Percentiles rank a stretch among this genome's conserved stretches.
Evolutionary conservation across 116 monocot genomes (phyloP).

Genomic region (Dioscorea cayenensis): DNA sequence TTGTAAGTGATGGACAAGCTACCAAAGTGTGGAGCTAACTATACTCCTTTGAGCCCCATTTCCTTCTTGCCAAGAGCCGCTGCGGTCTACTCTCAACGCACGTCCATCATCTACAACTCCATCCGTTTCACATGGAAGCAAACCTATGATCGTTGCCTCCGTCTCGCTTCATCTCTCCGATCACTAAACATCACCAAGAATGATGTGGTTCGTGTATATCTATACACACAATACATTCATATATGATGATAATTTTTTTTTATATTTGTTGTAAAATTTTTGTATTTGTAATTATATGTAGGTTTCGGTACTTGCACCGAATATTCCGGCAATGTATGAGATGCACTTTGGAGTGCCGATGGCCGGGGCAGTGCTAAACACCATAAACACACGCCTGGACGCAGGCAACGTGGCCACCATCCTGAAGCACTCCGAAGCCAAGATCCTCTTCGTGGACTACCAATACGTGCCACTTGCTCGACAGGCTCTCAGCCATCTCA

Average conservation of each 20-base stretch:
- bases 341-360: slow-evolving; percentile 38
- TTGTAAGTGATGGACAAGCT: background rate
- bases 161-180: slow-evolving; percentile 3
- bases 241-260: background rate
- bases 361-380: slow-evolving; percentile 28
- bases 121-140: slow-evolving; percentile 8
- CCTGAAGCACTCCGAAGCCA: slow-evolving; percentile 19
- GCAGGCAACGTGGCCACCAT: slow-evolving; percentile 10
- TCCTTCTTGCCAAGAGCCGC: slow-evolving; percentile 6
- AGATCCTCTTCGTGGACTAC: slow-evolving; percentile 24
- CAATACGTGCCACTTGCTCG: slow-evolving; percentile 7
- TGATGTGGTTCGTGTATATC: background rate
- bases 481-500: background rate
- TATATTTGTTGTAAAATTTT: background rate
- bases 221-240: too few species aligned
- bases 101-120: slow-evolving; percentile 1
- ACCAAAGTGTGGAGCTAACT: slow-evolving; percentile 1
- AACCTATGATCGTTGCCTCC: slow-evolving; percentile 4
- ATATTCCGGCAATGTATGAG: slow-evolving; percentile 28
- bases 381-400: slow-evolving; percentile 26
- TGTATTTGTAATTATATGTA: background rate
- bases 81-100: slow-evolving; percentile 5
- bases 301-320: slow-evolving; percentile 31
- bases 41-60: slow-evolving; percentile 1
- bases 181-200: slow-evolving; percentile 5